Percentiles rank a stretch among this genome's conserved stretches.
These are phyloP conservation scores for Poa pratensis DNA, from an alignment of 176 grass and related monocot genomes.

Conservation along the genomic window DNA sequence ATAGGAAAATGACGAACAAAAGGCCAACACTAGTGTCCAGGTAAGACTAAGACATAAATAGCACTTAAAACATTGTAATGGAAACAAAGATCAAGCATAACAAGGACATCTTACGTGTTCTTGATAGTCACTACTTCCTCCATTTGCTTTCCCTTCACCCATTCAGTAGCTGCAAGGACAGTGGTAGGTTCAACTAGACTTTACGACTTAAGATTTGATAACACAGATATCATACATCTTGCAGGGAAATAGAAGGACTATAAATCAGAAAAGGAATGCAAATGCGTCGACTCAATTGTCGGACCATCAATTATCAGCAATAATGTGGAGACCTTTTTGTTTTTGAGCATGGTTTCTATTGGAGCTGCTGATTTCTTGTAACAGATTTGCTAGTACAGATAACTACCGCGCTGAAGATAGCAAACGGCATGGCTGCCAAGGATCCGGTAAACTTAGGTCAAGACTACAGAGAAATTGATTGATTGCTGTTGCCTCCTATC, in stretches of 20 bases:
- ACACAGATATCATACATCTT: neutral
- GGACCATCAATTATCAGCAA: neutral
- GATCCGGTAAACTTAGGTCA: too few relatives aligned
- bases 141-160: slow-evolving; percentile 95
- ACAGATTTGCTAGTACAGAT: too few relatives aligned
- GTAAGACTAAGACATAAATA: neutral
- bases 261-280: neutral
- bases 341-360: too few relatives aligned
- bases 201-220: neutral
- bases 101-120: slow-evolving; percentile 69
- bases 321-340: neutral
- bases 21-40: neutral
- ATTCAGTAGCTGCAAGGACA: slow-evolving; percentile 85
- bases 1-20: neutral
- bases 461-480: too few relatives aligned
- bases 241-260: neutral
- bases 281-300: neutral
- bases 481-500: too few relatives aligned
- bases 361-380: too few relatives aligned
- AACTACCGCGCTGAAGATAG: too few relatives aligned
- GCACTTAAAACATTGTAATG: neutral
- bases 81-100: neutral
- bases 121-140: slow-evolving; percentile 94
- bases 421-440: too few relatives aligned
- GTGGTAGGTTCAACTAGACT: neutral